A percentile compares a stretch with the other conserved stretches of the same genome.
These are phyloP conservation scores for Penicillium griseofulvum DNA, from an alignment of 2,329 filamentous ascomycete species.

Conservation along the genomic window DNA sequence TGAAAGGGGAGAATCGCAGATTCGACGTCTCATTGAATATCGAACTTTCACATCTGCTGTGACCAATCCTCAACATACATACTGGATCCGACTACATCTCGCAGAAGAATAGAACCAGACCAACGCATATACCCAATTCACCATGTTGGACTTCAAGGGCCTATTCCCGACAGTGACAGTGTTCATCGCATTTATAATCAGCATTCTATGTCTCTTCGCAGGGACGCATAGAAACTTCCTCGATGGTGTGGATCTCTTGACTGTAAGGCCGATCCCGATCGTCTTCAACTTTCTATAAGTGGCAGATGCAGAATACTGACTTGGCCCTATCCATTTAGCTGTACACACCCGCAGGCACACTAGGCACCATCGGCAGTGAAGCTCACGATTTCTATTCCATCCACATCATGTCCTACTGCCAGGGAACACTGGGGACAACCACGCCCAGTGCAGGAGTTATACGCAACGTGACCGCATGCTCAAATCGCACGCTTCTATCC, in stretches of 20 bases:
- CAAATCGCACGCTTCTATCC: conserved; percentile 53
- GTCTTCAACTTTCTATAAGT: not conserved
- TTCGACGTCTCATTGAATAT: not conserved
- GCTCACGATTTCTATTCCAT: conserved; percentile 61
- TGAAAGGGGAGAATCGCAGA: not conserved
- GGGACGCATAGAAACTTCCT: conserved; percentile 57
- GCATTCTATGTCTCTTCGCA: conserved; percentile 61
- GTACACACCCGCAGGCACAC: conserved; percentile 30
- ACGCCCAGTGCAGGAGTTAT: conserved; percentile 37
- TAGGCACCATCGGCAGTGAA: conserved; percentile 46
- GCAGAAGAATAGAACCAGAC: not conserved
- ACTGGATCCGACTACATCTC: not conserved
- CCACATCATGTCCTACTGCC: conserved; percentile 61
- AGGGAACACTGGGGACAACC: conserved; percentile 41
- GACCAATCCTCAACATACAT: not conserved
- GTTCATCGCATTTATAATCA: conserved; percentile 56
- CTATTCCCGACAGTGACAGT: conserved; percentile 53
- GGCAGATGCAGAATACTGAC: conserved; percentile 21
- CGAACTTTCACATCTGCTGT: not conserved
- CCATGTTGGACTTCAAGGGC: conserved; percentile 16
- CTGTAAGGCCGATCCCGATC: conserved; percentile 39
- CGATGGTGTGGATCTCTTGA: conserved; percentile 57
- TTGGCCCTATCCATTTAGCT: conserved; percentile 38
- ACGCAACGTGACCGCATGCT: conserved; percentile 56
- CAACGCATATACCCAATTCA: not conserved